Percentiles rank a stretch among this genome's conserved stretches.
phyloP scores from a whole-genome alignment of 2,329 filamentous ascomycete species.

The Leptographium flavum region DNA sequence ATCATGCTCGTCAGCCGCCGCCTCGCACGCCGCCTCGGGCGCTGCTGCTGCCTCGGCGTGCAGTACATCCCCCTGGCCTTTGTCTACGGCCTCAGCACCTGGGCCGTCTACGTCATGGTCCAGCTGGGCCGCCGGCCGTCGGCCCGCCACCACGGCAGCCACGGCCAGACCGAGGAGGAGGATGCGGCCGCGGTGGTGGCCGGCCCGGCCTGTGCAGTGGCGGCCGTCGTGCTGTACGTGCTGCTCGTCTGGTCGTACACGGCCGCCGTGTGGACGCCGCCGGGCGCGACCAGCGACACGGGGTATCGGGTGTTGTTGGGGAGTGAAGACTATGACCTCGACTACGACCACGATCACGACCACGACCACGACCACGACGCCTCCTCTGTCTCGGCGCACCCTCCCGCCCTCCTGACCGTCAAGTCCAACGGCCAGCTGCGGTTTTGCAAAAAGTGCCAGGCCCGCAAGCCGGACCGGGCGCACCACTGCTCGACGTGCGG shows the following conservation, averaged over 20 bases:
- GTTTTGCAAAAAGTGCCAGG: slow-evolving; percentile 96
- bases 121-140: slow-evolving; percentile 50
- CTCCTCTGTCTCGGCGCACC: not conserved
- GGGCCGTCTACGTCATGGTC: slow-evolving; percentile 81
- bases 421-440: slow-evolving; percentile 77
- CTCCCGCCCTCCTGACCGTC: slow-evolving; percentile 69
- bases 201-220: slow-evolving; percentile 27
- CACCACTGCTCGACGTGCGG: slow-evolving; percentile 95
- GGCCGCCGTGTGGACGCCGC: slow-evolving; percentile 81
- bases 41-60: slow-evolving; percentile 64
- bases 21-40: slow-evolving; percentile 60
- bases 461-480: slow-evolving; percentile 83
- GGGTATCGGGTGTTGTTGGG: slow-evolving; percentile 74
- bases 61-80: slow-evolving; percentile 81
- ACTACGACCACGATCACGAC: slow-evolving; percentile 24
- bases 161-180: not conserved
- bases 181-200: not conserved
- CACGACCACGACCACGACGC: slow-evolving; percentile 39
- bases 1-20: slow-evolving; percentile 36
- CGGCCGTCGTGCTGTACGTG: slow-evolving; percentile 58
- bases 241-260: slow-evolving; percentile 85
- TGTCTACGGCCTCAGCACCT: slow-evolving; percentile 80
- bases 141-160: slow-evolving; percentile 19
- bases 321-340: slow-evolving; percentile 32
- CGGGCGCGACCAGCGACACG: slow-evolving; percentile 55